phyloP scores from a whole-genome alignment of 192 early-diverging fungal species.

The Phycomyces blakesleeanus region DNA sequence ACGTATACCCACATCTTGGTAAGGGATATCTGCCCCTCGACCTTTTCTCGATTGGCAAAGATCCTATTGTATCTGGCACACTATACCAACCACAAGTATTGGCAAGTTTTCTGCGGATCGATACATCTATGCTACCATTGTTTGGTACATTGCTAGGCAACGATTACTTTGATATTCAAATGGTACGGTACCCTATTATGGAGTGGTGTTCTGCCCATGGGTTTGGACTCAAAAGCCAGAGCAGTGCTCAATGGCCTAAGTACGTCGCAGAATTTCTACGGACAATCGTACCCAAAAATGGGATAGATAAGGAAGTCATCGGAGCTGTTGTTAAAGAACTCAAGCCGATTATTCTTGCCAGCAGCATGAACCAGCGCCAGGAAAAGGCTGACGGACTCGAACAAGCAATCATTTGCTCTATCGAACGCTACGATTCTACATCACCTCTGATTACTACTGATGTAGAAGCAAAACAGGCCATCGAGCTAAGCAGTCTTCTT shows the following conservation, averaged over 20 bases:
- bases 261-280: conserved; percentile 15
- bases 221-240: conserved; percentile 9
- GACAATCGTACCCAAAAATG: neutral
- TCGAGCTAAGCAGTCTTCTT: neutral
- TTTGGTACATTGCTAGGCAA: conserved; percentile 50
- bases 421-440: conserved; percentile 20
- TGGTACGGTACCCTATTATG: conserved; percentile 14
- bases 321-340: conserved; percentile 7
- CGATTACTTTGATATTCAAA: conserved; percentile 38
- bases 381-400: conserved; percentile 6
- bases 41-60: conserved; percentile 24
- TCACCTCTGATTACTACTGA: conserved; percentile 3
- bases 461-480: too few species aligned
- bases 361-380: neutral
- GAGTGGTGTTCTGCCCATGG: neutral
- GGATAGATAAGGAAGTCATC: neutral
- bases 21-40: conserved; percentile 50
- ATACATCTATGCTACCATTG: conserved; percentile 33
- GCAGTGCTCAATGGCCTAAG: conserved; percentile 13
- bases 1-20: conserved; percentile 40
- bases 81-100: conserved; percentile 38
- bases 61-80: conserved; percentile 26
- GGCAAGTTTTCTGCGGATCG: conserved; percentile 32
- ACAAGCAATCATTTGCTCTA: conserved; percentile 18
- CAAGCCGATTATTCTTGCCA: conserved; percentile 12